A percentile compares a stretch with the other conserved stretches of the same genome.
phyloP scores from a whole-genome alignment of 768 basidiomycete species.

The Melanogaster broomeanus region DNA sequence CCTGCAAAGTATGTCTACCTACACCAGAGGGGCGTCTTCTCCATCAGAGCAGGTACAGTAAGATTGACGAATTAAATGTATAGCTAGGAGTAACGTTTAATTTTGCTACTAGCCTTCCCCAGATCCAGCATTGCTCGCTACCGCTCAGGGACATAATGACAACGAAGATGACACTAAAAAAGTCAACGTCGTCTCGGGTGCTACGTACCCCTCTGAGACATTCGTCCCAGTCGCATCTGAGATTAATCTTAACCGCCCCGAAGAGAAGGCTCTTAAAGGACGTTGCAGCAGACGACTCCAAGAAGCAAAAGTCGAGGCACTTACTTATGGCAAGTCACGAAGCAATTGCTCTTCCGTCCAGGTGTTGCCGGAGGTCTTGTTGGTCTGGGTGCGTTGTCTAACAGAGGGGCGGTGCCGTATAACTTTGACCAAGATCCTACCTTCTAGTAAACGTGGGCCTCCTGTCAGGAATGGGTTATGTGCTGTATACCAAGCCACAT shows the following conservation, averaged over 20 bases:
- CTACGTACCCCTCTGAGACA: constrained; percentile 33
- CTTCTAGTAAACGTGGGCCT: constrained; percentile 70
- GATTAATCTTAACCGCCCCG: constrained; percentile 1
- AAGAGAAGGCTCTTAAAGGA: constrained; percentile 17
- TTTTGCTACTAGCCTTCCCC: constrained; percentile 52
- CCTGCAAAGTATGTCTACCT: constrained; percentile 53
- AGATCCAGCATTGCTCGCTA: constrained; percentile 64
- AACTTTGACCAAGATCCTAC: not conserved
- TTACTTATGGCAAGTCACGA: constrained; percentile 53
- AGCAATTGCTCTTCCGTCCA: constrained; percentile 60
- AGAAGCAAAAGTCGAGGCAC: constrained; percentile 52
- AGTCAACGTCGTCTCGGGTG: constrained; percentile 53
- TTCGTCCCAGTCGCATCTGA: constrained; percentile 19
- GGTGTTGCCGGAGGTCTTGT: constrained; percentile 72
- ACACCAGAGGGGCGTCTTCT: constrained; percentile 63
- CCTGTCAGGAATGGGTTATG: constrained; percentile 59
- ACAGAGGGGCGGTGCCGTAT: too few relatives aligned
- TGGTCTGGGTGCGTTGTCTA: constrained; percentile 54
- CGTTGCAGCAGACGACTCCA: constrained; percentile 35
- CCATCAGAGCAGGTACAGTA: constrained; percentile 41
- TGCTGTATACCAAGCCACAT: constrained; percentile 61
- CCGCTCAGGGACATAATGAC: constrained; percentile 39
- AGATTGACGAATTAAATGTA: constrained; percentile 1
- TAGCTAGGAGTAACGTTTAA: constrained; percentile 5
- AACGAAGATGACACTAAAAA: constrained; percentile 52